Evolutionary conservation across 208 protist genomes (phyloP), one percentile per base, ranked within the genome.

Genomic region (Trypanosoma lewisi): DNA sequence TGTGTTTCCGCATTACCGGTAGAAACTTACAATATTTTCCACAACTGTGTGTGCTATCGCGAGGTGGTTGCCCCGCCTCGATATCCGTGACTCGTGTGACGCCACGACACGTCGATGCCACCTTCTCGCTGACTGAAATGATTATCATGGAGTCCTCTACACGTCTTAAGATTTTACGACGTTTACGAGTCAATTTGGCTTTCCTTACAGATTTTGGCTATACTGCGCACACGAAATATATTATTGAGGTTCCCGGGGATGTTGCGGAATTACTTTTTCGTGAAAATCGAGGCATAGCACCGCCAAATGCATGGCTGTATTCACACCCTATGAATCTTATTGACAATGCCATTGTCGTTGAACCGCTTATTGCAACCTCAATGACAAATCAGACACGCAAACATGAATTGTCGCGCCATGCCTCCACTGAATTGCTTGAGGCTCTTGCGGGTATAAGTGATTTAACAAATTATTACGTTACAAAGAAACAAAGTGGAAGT

Each of bases 21-120:
- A 16, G 14, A 11, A 78, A 81, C 47, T 45, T 89, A 27, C 78
- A 85, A 23, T 89, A 80, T 47, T 60, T 25, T 12, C 75, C 83
- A 23, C 67, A 62, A 2, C 23, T 89, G 1, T 42, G 73, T 6
- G 53, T 66, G 1, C 52, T 60, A 39, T 50, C 45, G 31, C 37
- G 31, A 19, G 44, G 33, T 50, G 61, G 54, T 33, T 50, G 25
- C 12, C 62, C 61, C 3, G 34, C 53, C 34, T 30, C 21, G 27
- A 41, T 54, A 9, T 39, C 21, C 17, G 52, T 73, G 4, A 62
- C 42, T 21, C 41, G 9, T 34, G 30, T 56, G 16, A 62, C 7
- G 30, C 67, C 67, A 28, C 12, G 36, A 19, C 21, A 54, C n/a
- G 5, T 73, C 2, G 34, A 11, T 19, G 67, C 59, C 28, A 67